Percentiles rank a stretch among this genome's conserved stretches.
phyloP scores from a whole-genome alignment of 2,329 filamentous ascomycete genomes.

The Mycosphaerella sp. region DNA sequence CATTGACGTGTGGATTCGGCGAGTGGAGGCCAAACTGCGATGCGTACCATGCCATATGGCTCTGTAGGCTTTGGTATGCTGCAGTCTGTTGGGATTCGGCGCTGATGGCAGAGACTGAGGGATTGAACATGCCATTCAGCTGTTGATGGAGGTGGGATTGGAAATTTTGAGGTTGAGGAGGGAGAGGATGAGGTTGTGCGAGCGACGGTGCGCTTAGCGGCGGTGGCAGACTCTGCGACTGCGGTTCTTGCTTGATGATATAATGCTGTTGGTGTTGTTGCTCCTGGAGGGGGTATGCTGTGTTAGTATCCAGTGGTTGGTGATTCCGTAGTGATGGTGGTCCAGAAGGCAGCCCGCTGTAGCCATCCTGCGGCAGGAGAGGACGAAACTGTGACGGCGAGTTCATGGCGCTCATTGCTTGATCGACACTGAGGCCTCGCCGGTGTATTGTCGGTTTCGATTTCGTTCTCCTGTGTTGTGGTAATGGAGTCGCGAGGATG shows the following conservation, averaged over 20 bases:
- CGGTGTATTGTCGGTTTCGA: conserved; percentile 53
- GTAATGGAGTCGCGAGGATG: conserved; percentile 59
- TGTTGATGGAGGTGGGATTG: conserved; percentile 49
- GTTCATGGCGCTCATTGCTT: conserved; percentile 35
- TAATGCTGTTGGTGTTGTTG: conserved; percentile 54
- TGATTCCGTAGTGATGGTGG: conserved; percentile 36
- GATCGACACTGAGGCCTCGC: conserved; percentile 79
- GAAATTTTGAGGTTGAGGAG: conserved; percentile 32
- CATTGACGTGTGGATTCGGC: conserved; percentile 15
- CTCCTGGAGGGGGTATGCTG: conserved; percentile 15
- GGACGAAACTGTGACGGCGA: conserved; percentile 42
- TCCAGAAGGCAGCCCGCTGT: conserved; percentile 27
- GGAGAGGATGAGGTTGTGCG: conserved; percentile 23
- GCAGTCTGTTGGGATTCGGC: conserved; percentile 20
- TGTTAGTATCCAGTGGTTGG: conserved; percentile 43
- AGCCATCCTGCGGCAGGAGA: conserved; percentile 45
- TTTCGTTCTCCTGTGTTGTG: conserved; percentile 44
- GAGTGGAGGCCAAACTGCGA: conserved; percentile 22
- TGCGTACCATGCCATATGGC: conserved; percentile 30
- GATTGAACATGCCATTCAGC: conserved; percentile 35
- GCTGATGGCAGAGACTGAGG: conserved; percentile 17
- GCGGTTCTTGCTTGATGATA: conserved; percentile 63
- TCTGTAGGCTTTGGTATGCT: conserved; percentile 27
- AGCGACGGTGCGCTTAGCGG: conserved; percentile 39
- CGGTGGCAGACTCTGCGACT: conserved; percentile 78